Evolutionary conservation across 805 yeast genomes (phyloP), one percentile per base, ranked within the genome.

Genomic region (Ogataea methanolica): DNA sequence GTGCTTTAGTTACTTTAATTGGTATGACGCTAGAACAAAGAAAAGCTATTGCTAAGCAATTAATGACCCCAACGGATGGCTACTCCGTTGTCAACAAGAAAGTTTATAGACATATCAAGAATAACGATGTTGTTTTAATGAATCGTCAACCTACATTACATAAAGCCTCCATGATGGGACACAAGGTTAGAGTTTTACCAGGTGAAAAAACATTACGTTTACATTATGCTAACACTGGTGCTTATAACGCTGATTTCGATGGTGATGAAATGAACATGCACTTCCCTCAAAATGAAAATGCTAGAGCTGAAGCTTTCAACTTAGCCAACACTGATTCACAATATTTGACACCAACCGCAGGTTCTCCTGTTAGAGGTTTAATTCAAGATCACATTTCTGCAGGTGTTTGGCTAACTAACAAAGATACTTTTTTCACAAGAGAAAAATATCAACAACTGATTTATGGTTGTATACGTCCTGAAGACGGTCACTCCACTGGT

Each of bases 181-280:
- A 94, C 71, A 88, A 85, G 64, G 99, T 94, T 39, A 81, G 97
- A 61, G 99, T 94, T 33, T 75, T 94, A 58, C 99, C 98, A 5
- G 96, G 96, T 50, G 99, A 94, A 66, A 94, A 94, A 75, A 95
- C 99, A 4, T 74, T 94, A 60, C 82, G 99, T 64, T 74, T 94
- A 68, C 99, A 94, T 68, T 94, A 94, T 69, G 99, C 99, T 60
- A 94, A 94, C 70, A 94, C 99, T 40, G 97, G 97, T 71, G 97
- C 99, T 39, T 94, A 92, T 71, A 92, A 92, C 68, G 98, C 98
- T 36, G 99, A 92, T 79, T 92, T 94, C 61, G 99, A 92, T 71
- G 99, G 99, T 76, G 99, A 92, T 71, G 99, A 92, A 74, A 92
- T 92, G 99, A 92, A 92, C 68, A 86, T 92, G 97, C 99, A 92